phyloP scores from a whole-genome alignment of 768 basidiomycete species.

The Mycena crocata region DNA sequence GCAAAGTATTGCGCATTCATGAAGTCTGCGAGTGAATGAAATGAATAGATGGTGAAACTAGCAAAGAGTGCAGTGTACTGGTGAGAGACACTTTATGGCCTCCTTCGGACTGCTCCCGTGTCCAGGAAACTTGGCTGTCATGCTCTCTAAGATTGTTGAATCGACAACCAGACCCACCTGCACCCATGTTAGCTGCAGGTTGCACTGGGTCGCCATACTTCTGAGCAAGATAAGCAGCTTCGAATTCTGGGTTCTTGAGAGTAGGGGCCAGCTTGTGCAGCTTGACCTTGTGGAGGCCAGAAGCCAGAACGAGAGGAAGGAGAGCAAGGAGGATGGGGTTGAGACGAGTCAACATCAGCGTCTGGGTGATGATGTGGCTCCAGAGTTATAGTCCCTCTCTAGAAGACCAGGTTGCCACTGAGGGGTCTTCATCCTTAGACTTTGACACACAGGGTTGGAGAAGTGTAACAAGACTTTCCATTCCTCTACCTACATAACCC shows the following conservation, averaged over 20 bases:
- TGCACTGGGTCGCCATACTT: conserved; percentile 80
- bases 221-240: conserved; percentile 89
- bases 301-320: conserved; percentile 64
- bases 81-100: conserved; percentile 91
- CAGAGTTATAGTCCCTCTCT: no score
- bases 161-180: conserved; percentile 78
- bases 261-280: conserved; percentile 84
- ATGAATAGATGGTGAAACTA: neutral
- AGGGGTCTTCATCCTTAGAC: no score
- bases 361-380: no score
- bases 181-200: conserved; percentile 71
- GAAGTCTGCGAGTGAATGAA: conserved; percentile 71
- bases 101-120: conserved; percentile 78
- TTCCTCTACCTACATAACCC: no score
- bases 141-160: conserved; percentile 53
- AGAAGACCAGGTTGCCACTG: no score
- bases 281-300: conserved; percentile 84
- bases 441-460: no score
- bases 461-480: no score
- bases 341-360: conserved; percentile 61
- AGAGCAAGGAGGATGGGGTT: conserved; percentile 50
- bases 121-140: conserved; percentile 80
- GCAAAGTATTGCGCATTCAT: conserved; percentile 98
- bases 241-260: conserved; percentile 71
- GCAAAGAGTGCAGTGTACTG: conserved; percentile 73